Evolutionary conservation across 495 filamentous ascomycete species (phyloP), one percentile per base, ranked within the genome.

Genomic region (Letharia lupina): DNA sequence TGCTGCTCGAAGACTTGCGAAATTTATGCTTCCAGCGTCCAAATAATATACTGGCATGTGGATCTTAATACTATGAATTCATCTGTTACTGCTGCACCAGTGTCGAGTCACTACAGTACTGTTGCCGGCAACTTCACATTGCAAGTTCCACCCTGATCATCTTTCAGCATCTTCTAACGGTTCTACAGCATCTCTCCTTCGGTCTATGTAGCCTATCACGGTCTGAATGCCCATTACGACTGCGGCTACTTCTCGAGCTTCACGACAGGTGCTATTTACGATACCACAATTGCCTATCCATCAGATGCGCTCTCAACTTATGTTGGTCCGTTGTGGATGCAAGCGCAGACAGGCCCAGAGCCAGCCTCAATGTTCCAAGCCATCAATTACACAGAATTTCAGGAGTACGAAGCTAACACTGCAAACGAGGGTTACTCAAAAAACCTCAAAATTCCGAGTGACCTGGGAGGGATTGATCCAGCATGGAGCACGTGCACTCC

Each of bases 101-200:
- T 31, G 8, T 56, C 52, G 15, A 56, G 28, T 56, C 31, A 28
- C 7, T 33, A 56, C 31, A 56, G 52, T 18, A 56, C 52, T 56
- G 31, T 56, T 7, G 52, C 52, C 6, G 54, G 54, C 54, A 37
- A 57, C 33, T 37, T 35, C 16, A 57, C 54, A 35, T 57, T 35
- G 54, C 33, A 57, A 57, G 54, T 57, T 10, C 33, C 16, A 37
- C 7, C 54, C 33, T 37, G 8, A 37, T n/a, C 8, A 37, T 57
- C 15, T 37, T 16, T 35, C 33, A 1, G 31, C 16, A 20, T 35
- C 33, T 10, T 37, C 60, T 62, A 62, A 62, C 13, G 33, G 12
- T n/a, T 37, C 0, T 44, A n/a, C 41, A 62, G 60, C 35, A 47
- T 48, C 41, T 62, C 60, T 48, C 60, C 60, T 15, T 62, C 60